Base-by-base conservation (phyloP, 345 rosid species). In the Eucalyptus regnans region DNA sequence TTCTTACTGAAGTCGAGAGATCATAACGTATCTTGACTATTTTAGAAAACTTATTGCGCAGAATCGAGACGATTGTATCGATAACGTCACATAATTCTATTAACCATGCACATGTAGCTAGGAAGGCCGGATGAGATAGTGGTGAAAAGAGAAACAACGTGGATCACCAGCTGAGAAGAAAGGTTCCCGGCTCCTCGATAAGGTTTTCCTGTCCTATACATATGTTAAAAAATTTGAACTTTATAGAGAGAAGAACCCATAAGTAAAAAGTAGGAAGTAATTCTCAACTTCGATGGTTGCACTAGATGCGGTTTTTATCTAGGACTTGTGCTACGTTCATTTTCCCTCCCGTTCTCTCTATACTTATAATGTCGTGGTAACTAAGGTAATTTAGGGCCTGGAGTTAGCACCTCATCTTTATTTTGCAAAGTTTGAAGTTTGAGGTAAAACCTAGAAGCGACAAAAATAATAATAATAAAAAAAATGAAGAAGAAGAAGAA, bases 1-100 rank as follows among this genome's bases (percentile, higher is more conserved):
- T 52, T 52, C 25, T 52, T 52, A 0, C 4, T 52, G 20, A 18
- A 52, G 4, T 52, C 17, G 0, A 66, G 43, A 66, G 22, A 66
- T 15, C 7, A 16, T 14, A 31, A 7, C 6, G 2, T 31, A 15
- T 66, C 6, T 5, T 3, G 9, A 66, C 0, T 3, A 66, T 16
- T 66, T 31, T 0, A 7, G 1, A 64, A n/a, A 31, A 3, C 22
- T 31, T 8, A 3, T 17, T 4, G 2, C 12, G 8, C 6, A 33
- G 9, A 16, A 33, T 60, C 1, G 4, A 60, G 3, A 5, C 1
- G 15, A 29, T 11, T 4, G 16, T 27, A 27, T 27, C 8, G 8
- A 60, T 7, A 62, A 27, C 0, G 2, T 62, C 3, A 62, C 8
- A 29, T 13, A 12, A 27, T 62, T 62, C 8, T 13, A 6, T 60